Evolutionary conservation across 495 filamentous ascomycete species (phyloP).

Genomic region (Tuber magnatum): DNA sequence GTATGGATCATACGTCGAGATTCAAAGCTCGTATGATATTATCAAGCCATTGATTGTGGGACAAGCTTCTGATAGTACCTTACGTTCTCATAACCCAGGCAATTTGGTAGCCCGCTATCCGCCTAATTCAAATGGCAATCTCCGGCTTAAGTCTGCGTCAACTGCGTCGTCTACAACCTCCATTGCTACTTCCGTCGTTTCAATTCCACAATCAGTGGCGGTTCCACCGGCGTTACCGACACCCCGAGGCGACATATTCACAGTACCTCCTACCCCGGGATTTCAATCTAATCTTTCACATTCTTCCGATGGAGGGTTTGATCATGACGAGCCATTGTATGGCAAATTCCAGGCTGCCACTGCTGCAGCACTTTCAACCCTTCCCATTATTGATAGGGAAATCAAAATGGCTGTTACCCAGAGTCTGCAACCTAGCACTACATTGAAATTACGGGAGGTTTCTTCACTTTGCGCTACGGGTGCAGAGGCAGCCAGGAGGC

Average conservation of each 20-base stretch:
- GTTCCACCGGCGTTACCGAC: slow-evolving; percentile 24
- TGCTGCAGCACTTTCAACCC: slow-evolving; percentile 27
- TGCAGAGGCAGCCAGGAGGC: slow-evolving; percentile 35
- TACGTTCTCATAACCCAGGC: slow-evolving; percentile 7
- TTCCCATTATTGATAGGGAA: slow-evolving; percentile 37
- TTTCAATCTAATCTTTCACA: slow-evolving; percentile 17
- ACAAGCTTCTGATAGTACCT: slow-evolving; percentile 7
- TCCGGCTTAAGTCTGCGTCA: slow-evolving; percentile 25
- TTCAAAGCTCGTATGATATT: slow-evolving; percentile 45
- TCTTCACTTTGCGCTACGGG: slow-evolving; percentile 33
- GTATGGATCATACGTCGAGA: slow-evolving; percentile 72
- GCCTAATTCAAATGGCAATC: slow-evolving; percentile 17
- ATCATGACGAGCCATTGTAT: slow-evolving; percentile 35
- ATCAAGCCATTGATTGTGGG: slow-evolving; percentile 32
- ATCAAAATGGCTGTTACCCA: slow-evolving; percentile 33
- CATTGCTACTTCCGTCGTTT: slow-evolving; percentile 16
- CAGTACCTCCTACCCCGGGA: slow-evolving; percentile 25
- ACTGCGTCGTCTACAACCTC: slow-evolving; percentile 22
- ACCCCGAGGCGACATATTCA: slow-evolving; percentile 27
- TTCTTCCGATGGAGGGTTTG: slow-evolving; percentile 35
- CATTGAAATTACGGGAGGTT: slow-evolving; percentile 38
- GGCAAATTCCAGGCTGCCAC: slow-evolving; percentile 39
- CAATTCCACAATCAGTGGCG: slow-evolving; percentile 19
- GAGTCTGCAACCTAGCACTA: slow-evolving; percentile 30
- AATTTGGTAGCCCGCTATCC: slow-evolving; percentile 15